Percentiles rank a stretch among this genome's conserved stretches.
Conservation (phyloP, 2,329 filamentous ascomycete genomes). For the Alternaria postmessia region DNA sequence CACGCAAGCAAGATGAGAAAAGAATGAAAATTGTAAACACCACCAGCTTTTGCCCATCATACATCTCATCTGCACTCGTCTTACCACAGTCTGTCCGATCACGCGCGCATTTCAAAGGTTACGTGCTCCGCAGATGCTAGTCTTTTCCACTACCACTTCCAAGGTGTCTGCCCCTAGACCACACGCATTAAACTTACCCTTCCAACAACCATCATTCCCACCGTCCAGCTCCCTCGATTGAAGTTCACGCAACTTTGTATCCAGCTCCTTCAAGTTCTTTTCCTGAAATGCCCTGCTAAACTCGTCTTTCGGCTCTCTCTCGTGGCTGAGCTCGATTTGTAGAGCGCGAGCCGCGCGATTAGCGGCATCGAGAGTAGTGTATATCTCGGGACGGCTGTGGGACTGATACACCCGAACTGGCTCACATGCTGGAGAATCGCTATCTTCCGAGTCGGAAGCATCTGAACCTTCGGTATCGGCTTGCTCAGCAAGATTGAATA, state of each 20-base stretch:
- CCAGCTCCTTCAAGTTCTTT: constrained; percentile 20
- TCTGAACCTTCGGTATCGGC: constrained; percentile 3
- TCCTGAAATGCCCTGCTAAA: constrained; percentile 26
- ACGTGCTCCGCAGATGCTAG: constrained; percentile 36
- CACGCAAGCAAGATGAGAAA: background rate
- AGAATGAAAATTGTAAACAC: background rate
- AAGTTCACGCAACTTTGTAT: constrained; percentile 22
- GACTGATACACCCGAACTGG: constrained; percentile 18
- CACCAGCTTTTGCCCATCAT: background rate
- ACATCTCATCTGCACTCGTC: background rate
- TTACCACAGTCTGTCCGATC: background rate
- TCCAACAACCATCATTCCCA: constrained; percentile 29
- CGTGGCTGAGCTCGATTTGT: constrained; percentile 37
- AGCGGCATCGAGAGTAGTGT: constrained; percentile 33
- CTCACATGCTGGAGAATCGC: background rate
- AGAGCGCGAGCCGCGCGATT: constrained; percentile 37
- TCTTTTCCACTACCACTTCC: constrained; percentile 34
- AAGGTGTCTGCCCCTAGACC: constrained; percentile 28
- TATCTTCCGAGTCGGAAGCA: background rate
- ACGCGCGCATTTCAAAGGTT: constrained; percentile 29
- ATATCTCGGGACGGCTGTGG: constrained; percentile 25
- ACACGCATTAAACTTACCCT: constrained; percentile 31
- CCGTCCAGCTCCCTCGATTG: background rate
- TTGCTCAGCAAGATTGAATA: constrained; percentile 25
- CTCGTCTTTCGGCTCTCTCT: constrained; percentile 13